Percentiles rank a stretch among this genome's conserved stretches.
These are phyloP conservation scores for Candida orba DNA, from an alignment of 805 yeast genomes.

Conservation along the genomic window DNA sequence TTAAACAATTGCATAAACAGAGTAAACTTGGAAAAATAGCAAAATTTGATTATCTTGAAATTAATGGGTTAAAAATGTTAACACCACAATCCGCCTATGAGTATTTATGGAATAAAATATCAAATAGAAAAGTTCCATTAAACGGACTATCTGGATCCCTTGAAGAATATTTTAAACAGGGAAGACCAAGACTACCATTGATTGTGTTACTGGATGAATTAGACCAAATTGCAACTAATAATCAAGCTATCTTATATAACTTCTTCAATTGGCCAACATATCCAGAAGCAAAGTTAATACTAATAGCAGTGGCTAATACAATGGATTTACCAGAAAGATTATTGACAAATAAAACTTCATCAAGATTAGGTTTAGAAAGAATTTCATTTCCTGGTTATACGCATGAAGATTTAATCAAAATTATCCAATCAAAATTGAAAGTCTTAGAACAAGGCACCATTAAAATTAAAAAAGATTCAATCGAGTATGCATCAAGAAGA, in stretches of 20 bases:
- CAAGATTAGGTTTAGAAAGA: slow-evolving; percentile 83
- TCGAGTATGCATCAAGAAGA: slow-evolving; percentile 86
- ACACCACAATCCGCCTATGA: slow-evolving; percentile 81
- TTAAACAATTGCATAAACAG: slow-evolving; percentile 52
- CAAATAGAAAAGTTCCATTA: slow-evolving; percentile 56
- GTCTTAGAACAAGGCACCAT: slow-evolving; percentile 31
- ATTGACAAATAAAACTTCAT: slow-evolving; percentile 80
- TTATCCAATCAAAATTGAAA: slow-evolving; percentile 66
- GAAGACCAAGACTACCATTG: slow-evolving; percentile 26
- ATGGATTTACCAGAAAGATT: slow-evolving; percentile 94
- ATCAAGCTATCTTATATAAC: slow-evolving; percentile 85
- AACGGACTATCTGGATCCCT: slow-evolving; percentile 39
- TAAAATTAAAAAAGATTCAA: slow-evolving; percentile 57
- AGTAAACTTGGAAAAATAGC: slow-evolving; percentile 32
- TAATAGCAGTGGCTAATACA: slow-evolving; percentile 91
- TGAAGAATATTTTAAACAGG: slow-evolving; percentile 58
- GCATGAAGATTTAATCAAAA: slow-evolving; percentile 64
- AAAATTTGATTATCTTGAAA: slow-evolving; percentile 69
- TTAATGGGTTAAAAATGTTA: slow-evolving; percentile 82
- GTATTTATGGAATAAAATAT: slow-evolving; percentile 66
- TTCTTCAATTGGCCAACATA: slow-evolving; percentile 97
- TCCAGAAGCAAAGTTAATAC: slow-evolving; percentile 68
- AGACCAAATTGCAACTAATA: slow-evolving; percentile 81
- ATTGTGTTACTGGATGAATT: slow-evolving; percentile 86
- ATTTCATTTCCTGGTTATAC: slow-evolving; percentile 87